A percentile compares a stretch with the other conserved stretches of the same genome.
phyloP scores from a whole-genome alignment of 805 yeast species.

The Saccharomyces eubayanus region DNA sequence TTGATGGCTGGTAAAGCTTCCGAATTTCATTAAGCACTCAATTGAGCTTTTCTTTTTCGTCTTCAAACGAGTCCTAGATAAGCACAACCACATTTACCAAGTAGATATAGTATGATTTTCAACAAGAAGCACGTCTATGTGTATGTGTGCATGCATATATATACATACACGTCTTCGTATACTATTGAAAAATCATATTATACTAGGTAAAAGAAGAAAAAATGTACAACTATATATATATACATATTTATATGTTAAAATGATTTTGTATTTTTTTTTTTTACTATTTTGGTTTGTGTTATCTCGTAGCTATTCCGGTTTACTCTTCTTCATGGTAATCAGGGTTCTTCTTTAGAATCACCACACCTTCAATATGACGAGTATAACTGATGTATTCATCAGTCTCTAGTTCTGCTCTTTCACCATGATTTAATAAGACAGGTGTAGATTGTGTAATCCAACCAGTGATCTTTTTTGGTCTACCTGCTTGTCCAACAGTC shows the following conservation, averaged over 20 bases:
- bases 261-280: not conserved
- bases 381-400: constrained; percentile 82
- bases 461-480: constrained; percentile 96
- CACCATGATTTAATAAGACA: constrained; percentile 85
- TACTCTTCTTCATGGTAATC: constrained; percentile 60
- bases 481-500: constrained; percentile 98
- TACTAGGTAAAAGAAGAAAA: not conserved
- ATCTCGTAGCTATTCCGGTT: constrained; percentile 1
- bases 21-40: constrained; percentile 55
- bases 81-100: not conserved
- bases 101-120: not conserved
- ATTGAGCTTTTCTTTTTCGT: not conserved
- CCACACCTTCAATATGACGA: constrained; percentile 83
- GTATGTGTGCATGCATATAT: not conserved
- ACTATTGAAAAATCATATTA: not conserved
- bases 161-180: not conserved
- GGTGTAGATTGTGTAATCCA: constrained; percentile 99
- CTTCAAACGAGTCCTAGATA: not conserved
- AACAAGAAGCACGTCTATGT: not conserved
- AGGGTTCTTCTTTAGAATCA: constrained; percentile 84
- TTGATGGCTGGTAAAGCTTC: constrained; percentile 94
- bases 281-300: not conserved
- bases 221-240: not conserved
- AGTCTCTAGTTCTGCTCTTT: constrained; percentile 87
- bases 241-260: not conserved